phyloP scores from a whole-genome alignment of 1,139 yeast genomes.

The Taphrina betulina region DNA sequence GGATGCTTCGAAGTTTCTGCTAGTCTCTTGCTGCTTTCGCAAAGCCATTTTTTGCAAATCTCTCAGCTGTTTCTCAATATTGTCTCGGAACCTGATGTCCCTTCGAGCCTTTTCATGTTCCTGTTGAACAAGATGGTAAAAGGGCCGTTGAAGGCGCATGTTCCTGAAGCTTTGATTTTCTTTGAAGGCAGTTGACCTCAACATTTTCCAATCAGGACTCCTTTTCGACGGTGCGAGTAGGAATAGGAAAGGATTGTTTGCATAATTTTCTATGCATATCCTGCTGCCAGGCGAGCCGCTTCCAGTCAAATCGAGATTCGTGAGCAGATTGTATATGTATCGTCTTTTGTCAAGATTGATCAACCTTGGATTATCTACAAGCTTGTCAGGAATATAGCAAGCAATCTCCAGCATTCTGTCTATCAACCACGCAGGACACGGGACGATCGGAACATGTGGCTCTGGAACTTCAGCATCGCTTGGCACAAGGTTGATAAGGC shows the following conservation, averaged over 20 bases:
- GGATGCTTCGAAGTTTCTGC: conserved; percentile 37
- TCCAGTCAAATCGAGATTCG: conserved; percentile 47
- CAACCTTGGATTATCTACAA: conserved; percentile 56
- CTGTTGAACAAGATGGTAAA: conserved; percentile 49
- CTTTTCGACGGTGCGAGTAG: conserved; percentile 1
- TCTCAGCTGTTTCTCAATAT: conserved; percentile 45
- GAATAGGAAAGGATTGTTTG: conserved; percentile 12
- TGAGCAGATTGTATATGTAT: conserved; percentile 56
- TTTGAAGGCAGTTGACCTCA: conserved; percentile 4
- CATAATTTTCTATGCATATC: neutral
- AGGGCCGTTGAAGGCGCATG: conserved; percentile 42
- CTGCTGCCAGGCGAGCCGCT: neutral
- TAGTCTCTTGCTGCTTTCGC: conserved; percentile 34
- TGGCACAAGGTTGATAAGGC: conserved; percentile 19
- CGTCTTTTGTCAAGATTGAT: conserved; percentile 70
- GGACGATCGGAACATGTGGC: conserved; percentile 49
- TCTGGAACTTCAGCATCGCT: conserved; percentile 35
- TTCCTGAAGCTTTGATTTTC: conserved; percentile 8
- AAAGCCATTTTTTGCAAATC: conserved; percentile 10
- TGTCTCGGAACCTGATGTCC: conserved; percentile 52
- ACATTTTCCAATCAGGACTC: conserved; percentile 38
- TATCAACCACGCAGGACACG: conserved; percentile 81
- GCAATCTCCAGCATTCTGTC: conserved; percentile 64
- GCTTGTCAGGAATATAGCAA: conserved; percentile 66
- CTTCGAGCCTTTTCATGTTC: conserved; percentile 56